These are phyloP conservation scores for Endothia cerciana DNA, from an alignment of 2,329 filamentous ascomycete species.

Conservation along the genomic window DNA sequence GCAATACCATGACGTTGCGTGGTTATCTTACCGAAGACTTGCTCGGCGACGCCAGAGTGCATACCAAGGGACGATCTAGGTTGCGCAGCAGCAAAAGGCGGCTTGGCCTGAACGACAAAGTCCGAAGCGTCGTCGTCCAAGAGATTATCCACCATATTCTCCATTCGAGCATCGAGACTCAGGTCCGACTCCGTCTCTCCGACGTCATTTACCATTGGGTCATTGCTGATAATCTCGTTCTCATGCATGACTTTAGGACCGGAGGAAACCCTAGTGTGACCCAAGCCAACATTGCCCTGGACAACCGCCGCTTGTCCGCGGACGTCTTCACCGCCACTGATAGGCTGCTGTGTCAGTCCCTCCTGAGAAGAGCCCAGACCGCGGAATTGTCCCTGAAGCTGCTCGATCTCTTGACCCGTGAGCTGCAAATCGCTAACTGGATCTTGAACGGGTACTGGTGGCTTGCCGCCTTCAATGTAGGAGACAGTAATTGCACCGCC, in stretches of 20 bases:
- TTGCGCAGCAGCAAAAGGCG: slow-evolving; percentile 22
- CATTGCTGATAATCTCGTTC: neutral
- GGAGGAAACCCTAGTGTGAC: slow-evolving; percentile 4
- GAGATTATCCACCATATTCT: slow-evolving; percentile 51
- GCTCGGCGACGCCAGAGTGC: slow-evolving; percentile 55
- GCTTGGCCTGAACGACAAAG: slow-evolving; percentile 44
- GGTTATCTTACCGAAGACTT: slow-evolving; percentile 50
- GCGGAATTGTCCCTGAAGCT: slow-evolving; percentile 18
- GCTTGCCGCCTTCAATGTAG: slow-evolving; percentile 27
- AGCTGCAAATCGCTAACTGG: neutral
- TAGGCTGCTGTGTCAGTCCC: neutral
- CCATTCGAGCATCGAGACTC: slow-evolving; percentile 26
- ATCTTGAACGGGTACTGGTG: neutral
- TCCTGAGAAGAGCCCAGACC: slow-evolving; percentile 11
- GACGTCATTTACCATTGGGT: slow-evolving; percentile 14
- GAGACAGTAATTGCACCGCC: slow-evolving; percentile 17
- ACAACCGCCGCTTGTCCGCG: neutral
- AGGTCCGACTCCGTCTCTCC: slow-evolving; percentile 28
- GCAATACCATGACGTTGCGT: slow-evolving; percentile 12
- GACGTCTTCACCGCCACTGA: neutral
- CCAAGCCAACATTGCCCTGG: neutral
- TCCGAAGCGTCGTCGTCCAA: slow-evolving; percentile 34
- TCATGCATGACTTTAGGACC: neutral
- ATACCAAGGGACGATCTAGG: slow-evolving; percentile 58
- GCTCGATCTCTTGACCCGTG: neutral